A percentile compares a stretch with the other conserved stretches of the same genome.
phyloP scores from a whole-genome alignment of 164 flowering plant species.

The Vitis riparia region DNA sequence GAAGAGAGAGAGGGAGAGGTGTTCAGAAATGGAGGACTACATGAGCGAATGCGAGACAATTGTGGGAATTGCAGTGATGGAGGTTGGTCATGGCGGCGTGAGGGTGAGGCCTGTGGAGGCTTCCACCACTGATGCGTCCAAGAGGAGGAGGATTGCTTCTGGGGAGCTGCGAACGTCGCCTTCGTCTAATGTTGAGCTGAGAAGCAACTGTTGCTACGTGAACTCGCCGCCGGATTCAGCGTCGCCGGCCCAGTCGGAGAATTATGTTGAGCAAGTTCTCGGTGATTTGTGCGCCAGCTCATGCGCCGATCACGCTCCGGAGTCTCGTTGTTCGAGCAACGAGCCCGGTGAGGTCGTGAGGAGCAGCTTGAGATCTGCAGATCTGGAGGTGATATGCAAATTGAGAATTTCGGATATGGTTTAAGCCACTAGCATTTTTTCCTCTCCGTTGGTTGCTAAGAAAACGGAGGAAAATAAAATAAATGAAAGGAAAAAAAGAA shows the following conservation, averaged over 20 bases:
- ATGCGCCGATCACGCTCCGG: constrained; percentile 16
- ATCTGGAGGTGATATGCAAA: constrained; percentile 48
- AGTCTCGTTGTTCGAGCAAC: constrained; percentile 32
- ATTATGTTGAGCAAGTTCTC: background rate
- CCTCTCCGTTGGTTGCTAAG: constrained; percentile 1
- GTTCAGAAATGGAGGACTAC: constrained; percentile 22
- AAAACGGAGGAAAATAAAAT: background rate
- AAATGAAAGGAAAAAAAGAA: background rate
- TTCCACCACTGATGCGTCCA: constrained; percentile 9
- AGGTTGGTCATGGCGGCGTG: constrained; percentile 15
- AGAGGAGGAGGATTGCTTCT: constrained; percentile 23
- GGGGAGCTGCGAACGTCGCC: constrained; percentile 5
- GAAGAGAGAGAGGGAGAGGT: background rate
- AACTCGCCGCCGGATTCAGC: constrained; percentile 5
- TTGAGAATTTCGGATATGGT: background rate
- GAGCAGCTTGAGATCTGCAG: constrained; percentile 26
- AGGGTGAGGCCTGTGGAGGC: constrained; percentile 17
- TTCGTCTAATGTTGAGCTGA: constrained; percentile 7
- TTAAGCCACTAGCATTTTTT: background rate
- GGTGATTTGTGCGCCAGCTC: constrained; percentile 11
- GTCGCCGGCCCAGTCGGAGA: constrained; percentile 14
- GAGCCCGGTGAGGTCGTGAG: constrained; percentile 27
- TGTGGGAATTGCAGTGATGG: constrained; percentile 20
- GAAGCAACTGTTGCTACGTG: background rate
- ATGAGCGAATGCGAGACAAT: constrained; percentile 20